phyloP scores from a whole-genome alignment of 2,329 filamentous ascomycete species.

The Harringtonia lauricola region DNA sequence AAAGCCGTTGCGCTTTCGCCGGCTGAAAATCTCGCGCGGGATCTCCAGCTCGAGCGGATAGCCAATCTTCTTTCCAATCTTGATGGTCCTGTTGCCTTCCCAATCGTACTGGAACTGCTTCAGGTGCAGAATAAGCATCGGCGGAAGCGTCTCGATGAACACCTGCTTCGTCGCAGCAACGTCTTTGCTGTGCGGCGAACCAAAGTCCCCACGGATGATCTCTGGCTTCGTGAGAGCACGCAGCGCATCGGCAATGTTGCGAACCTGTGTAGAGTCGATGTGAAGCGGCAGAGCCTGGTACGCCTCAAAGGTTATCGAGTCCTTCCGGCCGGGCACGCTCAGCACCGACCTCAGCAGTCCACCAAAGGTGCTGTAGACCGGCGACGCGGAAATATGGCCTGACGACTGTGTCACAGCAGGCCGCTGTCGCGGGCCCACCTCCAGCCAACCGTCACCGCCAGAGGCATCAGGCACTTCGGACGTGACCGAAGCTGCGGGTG shows the following conservation, averaged over 20 bases:
- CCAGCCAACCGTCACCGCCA: constrained; percentile 62
- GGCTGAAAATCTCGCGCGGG: constrained; percentile 77
- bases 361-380: constrained; percentile 89
- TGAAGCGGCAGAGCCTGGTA: constrained; percentile 93
- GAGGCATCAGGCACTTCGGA: constrained; percentile 16
- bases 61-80: constrained; percentile 97
- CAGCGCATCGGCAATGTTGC: constrained; percentile 85
- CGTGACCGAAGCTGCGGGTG: constrained; percentile 21
- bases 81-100: constrained; percentile 70
- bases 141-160: constrained; percentile 83
- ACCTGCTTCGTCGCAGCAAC: constrained; percentile 84
- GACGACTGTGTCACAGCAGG: constrained; percentile 77
- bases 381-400: constrained; percentile 61
- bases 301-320: constrained; percentile 84
- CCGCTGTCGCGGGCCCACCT: constrained; percentile 89
- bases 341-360: constrained; percentile 85
- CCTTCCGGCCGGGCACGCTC: constrained; percentile 73
- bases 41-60: constrained; percentile 94
- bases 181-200: constrained; percentile 64
- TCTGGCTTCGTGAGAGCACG: constrained; percentile 77
- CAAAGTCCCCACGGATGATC: constrained; percentile 74
- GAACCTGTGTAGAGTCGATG: constrained; percentile 76
- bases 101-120: constrained; percentile 97
- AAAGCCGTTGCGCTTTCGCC: constrained; percentile 57
- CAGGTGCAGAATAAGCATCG: constrained; percentile 85